These are phyloP conservation scores for Sporothrix pallida DNA, from an alignment of 2,329 filamentous ascomycete species.

Conservation along the genomic window DNA sequence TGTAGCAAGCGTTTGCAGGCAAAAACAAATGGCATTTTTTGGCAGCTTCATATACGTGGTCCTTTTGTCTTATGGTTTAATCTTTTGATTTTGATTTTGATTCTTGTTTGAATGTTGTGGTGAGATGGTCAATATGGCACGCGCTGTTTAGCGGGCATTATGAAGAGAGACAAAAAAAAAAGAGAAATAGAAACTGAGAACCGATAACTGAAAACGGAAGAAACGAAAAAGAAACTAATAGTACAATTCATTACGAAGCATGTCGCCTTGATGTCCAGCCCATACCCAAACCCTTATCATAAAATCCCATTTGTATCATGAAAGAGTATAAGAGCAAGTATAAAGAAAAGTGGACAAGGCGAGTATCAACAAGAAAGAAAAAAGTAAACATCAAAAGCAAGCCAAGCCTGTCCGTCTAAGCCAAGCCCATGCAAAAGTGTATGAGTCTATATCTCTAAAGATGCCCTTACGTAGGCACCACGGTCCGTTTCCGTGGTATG, in stretches of 20 bases:
- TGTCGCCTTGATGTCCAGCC: neutral
- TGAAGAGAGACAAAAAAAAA: neutral
- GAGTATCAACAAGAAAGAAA: neutral
- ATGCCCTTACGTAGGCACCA: neutral
- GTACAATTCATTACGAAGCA: constrained; percentile 18
- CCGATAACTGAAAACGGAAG: neutral
- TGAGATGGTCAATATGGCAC: constrained; percentile 7
- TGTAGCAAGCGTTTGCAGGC: neutral
- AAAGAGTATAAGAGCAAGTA: neutral
- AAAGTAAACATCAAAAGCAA: neutral
- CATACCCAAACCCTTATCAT: neutral
- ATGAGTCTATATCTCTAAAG: constrained; percentile 1
- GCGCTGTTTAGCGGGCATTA: neutral
- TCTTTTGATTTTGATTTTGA: neutral
- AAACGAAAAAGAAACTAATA: neutral
- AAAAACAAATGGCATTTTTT: neutral
- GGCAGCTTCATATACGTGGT: neutral
- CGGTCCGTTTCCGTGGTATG: neutral
- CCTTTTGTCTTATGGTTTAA: too few species aligned
- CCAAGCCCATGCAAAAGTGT: neutral
- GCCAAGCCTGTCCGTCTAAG: neutral
- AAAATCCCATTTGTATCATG: constrained; percentile 8
- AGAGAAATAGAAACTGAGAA: neutral
- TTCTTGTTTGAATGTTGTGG: neutral
- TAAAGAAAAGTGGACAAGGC: neutral